Conservation (phyloP, 306 rosid species). For the Gastrolobium villosum region DNA sequence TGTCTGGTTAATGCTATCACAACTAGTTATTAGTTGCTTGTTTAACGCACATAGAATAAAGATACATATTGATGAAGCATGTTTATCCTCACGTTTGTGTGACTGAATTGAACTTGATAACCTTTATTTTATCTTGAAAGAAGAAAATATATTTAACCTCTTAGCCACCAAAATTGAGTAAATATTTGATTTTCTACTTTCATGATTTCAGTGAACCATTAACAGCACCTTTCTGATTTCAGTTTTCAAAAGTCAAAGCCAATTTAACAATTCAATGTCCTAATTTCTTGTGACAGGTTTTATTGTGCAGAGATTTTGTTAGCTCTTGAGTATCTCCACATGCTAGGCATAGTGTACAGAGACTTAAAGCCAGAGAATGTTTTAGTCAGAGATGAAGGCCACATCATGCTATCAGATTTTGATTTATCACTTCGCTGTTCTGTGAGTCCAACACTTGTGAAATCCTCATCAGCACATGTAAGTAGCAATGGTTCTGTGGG, state of each 20-base stretch:
- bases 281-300: conserved; percentile 61
- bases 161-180: not conserved
- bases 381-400: conserved; percentile 84
- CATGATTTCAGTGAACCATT: not conserved
- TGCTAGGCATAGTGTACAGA: conserved; percentile 92
- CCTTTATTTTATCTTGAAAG: not conserved
- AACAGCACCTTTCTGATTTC: not conserved
- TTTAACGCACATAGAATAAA: not conserved
- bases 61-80: not conserved
- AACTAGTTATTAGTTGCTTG: not conserved
- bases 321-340: conserved; percentile 93
- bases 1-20: not conserved
- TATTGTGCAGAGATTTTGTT: conserved; percentile 81
- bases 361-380: conserved; percentile 92
- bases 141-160: not conserved
- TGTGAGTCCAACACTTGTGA: conserved; percentile 80
- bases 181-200: not conserved
- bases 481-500: conserved; percentile 35
- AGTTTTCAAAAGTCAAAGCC: not conserved
- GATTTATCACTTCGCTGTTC: conserved; percentile 90
- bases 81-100: not conserved
- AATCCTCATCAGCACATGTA: conserved; percentile 70
- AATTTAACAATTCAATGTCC: conserved; percentile 24
- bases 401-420: conserved; percentile 94
- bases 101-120: conserved; percentile 6